These are phyloP conservation scores for Biscogniauxia mediterranea DNA, from an alignment of 2,329 filamentous ascomycete genomes.

Conservation along the genomic window DNA sequence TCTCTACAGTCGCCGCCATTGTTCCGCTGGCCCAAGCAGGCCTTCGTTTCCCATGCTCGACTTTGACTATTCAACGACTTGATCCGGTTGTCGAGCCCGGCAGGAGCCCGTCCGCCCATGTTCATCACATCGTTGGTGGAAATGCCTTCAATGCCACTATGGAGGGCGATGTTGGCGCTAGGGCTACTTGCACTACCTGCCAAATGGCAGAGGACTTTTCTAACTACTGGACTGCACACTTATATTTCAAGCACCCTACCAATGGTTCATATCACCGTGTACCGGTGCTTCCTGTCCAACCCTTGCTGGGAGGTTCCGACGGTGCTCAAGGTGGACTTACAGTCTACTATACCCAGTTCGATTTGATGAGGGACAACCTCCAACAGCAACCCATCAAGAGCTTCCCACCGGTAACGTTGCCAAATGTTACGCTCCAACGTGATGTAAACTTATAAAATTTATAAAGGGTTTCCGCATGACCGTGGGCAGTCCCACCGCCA, in stretches of 20 bases:
- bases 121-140: not conserved
- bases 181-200: constrained; percentile 23
- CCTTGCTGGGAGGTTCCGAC: constrained; percentile 20
- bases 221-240: constrained; percentile 26
- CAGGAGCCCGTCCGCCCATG: not conserved
- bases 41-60: not conserved
- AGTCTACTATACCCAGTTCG: constrained; percentile 28
- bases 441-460: constrained; percentile 2
- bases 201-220: constrained; percentile 25
- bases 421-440: not conserved
- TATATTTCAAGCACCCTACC: constrained; percentile 27
- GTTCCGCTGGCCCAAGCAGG: not conserved
- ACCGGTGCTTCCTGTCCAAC: constrained; percentile 25
- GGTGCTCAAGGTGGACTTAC: constrained; percentile 27
- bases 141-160: not conserved
- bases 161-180: not conserved
- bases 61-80: not conserved
- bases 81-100: not conserved
- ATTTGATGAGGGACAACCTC: constrained; percentile 22
- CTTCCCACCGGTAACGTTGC: constrained; percentile 36
- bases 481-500: constrained; percentile 34
- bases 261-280: constrained; percentile 30
- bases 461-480: constrained; percentile 43
- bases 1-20: not conserved
- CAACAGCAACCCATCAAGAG: constrained; percentile 37